Evolutionary conservation across 768 basidiomycete species (phyloP).

Genomic region (Tulasnella sp.): DNA sequence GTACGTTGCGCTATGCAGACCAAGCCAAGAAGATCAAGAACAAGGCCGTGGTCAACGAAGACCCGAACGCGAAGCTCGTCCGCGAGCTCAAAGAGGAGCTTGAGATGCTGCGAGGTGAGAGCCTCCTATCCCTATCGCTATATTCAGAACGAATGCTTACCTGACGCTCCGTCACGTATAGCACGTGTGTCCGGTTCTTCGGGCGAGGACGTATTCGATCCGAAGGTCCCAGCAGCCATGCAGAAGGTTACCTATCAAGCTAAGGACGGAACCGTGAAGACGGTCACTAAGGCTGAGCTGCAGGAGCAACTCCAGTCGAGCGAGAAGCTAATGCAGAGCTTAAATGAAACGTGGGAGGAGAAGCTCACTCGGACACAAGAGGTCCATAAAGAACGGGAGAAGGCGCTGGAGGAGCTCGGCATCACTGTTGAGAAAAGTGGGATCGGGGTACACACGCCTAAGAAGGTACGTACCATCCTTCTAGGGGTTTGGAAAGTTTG

Average conservation of each 20-base stretch:
- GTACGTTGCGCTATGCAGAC: constrained; percentile 94
- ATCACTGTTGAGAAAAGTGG: constrained; percentile 96
- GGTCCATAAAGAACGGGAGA: constrained; percentile 94
- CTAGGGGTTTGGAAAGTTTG: not conserved
- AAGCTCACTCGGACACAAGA: constrained; percentile 85
- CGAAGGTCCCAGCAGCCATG: constrained; percentile 80
- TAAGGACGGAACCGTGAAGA: constrained; percentile 87
- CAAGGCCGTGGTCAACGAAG: constrained; percentile 98
- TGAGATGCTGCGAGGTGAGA: constrained; percentile 72
- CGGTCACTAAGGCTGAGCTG: constrained; percentile 92
- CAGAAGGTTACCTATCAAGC: constrained; percentile 93
- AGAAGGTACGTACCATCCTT: constrained; percentile 46
- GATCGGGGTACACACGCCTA: constrained; percentile 96
- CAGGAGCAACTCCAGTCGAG: constrained; percentile 94
- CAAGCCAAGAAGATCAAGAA: constrained; percentile 99
- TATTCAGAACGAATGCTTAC: too few relatives aligned
- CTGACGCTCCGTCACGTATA: too few relatives aligned
- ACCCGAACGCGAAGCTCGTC: constrained; percentile 97
- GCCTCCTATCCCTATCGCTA: too few relatives aligned
- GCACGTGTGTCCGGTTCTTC: constrained; percentile 63
- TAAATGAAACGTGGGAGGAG: constrained; percentile 96
- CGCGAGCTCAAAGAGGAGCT: constrained; percentile 98
- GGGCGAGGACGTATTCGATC: constrained; percentile 72
- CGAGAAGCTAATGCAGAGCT: constrained; percentile 87
- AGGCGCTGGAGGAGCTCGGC: constrained; percentile 93